Evolutionary conservation across 1,284 basidiomycete genomes (phyloP).

Genomic region (Pisolithus thermaeus): DNA sequence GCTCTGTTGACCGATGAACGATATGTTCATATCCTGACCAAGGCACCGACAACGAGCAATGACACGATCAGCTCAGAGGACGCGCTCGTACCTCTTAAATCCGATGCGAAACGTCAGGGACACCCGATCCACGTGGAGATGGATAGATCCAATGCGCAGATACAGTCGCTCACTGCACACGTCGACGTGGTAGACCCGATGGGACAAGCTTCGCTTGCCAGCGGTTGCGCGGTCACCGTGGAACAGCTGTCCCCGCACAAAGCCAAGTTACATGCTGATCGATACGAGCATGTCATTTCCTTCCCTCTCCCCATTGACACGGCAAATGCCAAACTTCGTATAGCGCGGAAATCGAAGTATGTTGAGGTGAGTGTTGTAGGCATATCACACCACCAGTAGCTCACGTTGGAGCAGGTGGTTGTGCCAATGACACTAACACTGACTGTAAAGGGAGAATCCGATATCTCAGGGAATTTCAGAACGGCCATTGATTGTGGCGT

Average conservation of each 20-base stretch:
- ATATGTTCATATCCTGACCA: conserved; percentile 30
- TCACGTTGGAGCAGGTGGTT: not conserved
- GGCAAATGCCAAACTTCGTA: conserved; percentile 30
- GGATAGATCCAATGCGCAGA: conserved; percentile 10
- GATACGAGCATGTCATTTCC: conserved; percentile 10
- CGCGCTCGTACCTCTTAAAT: not conserved
- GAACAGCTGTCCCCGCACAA: conserved; percentile 6
- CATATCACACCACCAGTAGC: not conserved
- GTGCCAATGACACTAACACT: no score
- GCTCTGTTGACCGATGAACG: conserved; percentile 24
- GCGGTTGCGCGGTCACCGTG: conserved; percentile 17
- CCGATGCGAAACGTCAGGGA: no score
- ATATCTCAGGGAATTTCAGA: no score
- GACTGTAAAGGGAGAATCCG: no score
- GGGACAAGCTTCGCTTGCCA: conserved; percentile 12
- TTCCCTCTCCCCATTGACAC: conserved; percentile 33
- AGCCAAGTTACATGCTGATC: conserved; percentile 11
- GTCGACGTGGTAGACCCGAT: conserved; percentile 19
- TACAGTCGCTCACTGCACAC: conserved; percentile 17
- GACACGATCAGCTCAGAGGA: not conserved
- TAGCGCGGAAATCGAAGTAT: conserved; percentile 48
- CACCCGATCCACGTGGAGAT: conserved; percentile 5
- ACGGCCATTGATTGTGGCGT: not conserved
- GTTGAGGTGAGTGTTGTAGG: conserved; percentile 36
- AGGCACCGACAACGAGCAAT: conserved; percentile 5